Conservation (phyloP, 1,284 basidiomycete genomes). For the Spongispora temasekensis region DNA sequence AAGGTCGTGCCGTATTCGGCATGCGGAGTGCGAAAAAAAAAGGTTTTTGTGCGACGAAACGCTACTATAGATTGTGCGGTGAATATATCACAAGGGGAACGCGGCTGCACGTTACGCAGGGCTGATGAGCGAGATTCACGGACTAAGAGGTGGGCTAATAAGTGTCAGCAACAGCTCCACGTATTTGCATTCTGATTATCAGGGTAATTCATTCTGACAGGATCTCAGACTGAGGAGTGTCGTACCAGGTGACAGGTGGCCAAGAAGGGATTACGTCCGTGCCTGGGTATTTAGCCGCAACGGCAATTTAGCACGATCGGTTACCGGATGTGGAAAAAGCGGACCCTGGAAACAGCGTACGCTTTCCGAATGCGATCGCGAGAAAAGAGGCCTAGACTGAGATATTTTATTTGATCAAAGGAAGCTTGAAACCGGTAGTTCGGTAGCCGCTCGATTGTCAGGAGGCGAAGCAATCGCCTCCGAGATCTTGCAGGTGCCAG, state of each 20-base stretch:
- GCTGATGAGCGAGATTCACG: conserved; percentile 23
- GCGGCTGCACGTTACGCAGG: conserved; percentile 16
- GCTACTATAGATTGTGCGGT: conserved; percentile 2
- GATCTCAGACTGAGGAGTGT: conserved; percentile 8
- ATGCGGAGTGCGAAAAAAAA: conserved; percentile 16
- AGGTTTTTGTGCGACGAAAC: conserved; percentile 6
- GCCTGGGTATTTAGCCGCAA: conserved; percentile 25
- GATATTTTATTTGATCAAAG: conserved; percentile 26
- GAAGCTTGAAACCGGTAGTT: conserved; percentile 28
- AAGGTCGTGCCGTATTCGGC: neutral
- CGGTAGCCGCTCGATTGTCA: conserved; percentile 39
- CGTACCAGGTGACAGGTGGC: conserved; percentile 7
- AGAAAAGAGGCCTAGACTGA: conserved; percentile 32
- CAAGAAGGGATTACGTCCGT: conserved; percentile 28
- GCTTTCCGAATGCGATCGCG: conserved; percentile 26
- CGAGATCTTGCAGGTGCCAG: conserved; percentile 36
- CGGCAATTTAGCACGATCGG: conserved; percentile 33
- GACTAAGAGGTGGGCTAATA: conserved; percentile 19
- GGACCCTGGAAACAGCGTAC: conserved; percentile 37
- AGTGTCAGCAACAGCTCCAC: conserved; percentile 6
- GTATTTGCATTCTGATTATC: conserved; percentile 35
- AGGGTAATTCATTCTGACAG: conserved; percentile 23
- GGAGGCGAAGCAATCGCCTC: conserved; percentile 36
- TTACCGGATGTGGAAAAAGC: conserved; percentile 26
- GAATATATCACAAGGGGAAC: conserved; percentile 4